Conservation (phyloP, 2,329 filamentous ascomycete genomes). For the Byssochlamys sp. region DNA sequence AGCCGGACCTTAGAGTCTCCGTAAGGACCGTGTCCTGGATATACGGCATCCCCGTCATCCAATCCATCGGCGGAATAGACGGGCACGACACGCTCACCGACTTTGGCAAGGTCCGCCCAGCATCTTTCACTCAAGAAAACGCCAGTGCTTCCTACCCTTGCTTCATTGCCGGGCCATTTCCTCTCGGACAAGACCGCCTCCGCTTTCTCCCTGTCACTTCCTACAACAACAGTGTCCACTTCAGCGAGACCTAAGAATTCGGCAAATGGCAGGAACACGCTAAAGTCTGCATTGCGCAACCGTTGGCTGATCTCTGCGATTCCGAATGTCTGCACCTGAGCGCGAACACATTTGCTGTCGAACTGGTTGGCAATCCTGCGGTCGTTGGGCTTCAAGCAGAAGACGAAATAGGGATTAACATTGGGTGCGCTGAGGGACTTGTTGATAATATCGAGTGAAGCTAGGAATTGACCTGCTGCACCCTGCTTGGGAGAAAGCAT, state of each 20-base stretch:
- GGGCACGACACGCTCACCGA: slow-evolving; percentile 53
- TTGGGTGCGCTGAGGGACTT: slow-evolving; percentile 73
- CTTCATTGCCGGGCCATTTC: slow-evolving; percentile 85
- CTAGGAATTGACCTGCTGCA: slow-evolving; percentile 83
- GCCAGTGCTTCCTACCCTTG: slow-evolving; percentile 79
- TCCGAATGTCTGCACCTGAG: slow-evolving; percentile 87
- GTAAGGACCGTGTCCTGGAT: slow-evolving; percentile 34
- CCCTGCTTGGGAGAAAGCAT: slow-evolving; percentile 55
- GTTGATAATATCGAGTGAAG: slow-evolving; percentile 79
- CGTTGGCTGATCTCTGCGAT: slow-evolving; percentile 95
- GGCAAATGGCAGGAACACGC: slow-evolving; percentile 85
- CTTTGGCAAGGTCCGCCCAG: slow-evolving; percentile 80
- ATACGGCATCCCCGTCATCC: slow-evolving; percentile 49
- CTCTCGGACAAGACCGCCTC: slow-evolving; percentile 86
- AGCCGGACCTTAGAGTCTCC: slow-evolving; percentile 48
- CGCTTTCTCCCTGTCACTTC: slow-evolving; percentile 82
- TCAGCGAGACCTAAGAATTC: slow-evolving; percentile 89
- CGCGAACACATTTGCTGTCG: slow-evolving; percentile 93
- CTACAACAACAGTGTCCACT: slow-evolving; percentile 72
- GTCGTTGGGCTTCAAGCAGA: slow-evolving; percentile 95
- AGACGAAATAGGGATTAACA: slow-evolving; percentile 90
- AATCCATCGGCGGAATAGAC: slow-evolving; percentile 51
- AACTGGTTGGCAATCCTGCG: slow-evolving; percentile 96
- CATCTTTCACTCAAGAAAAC: slow-evolving; percentile 92
- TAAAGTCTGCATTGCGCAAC: slow-evolving; percentile 86